Conservation (phyloP, 257 asterid genomes). For the Primulina eburnea region DNA sequence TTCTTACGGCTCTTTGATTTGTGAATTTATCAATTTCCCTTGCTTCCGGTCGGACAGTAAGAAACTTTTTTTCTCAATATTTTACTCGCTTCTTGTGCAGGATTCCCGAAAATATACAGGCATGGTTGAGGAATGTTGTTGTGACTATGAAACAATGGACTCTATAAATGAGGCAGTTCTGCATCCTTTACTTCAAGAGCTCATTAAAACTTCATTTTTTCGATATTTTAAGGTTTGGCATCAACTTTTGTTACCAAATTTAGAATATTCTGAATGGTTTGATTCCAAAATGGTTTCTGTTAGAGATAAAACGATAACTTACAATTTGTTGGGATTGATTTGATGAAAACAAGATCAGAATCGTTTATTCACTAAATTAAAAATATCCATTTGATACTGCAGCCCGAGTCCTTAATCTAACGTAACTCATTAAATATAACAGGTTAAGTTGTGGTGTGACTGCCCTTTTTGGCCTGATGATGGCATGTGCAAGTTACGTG, state of each 20-base stretch:
- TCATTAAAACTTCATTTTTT: slow-evolving; percentile 82
- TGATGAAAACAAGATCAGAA: slow-evolving; percentile 2
- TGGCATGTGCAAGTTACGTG: slow-evolving; percentile 95
- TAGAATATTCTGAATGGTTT: slow-evolving; percentile 12
- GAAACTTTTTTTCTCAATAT: slow-evolving; percentile 16
- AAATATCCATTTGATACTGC: slow-evolving; percentile 18
- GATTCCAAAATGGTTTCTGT: slow-evolving; percentile 2
- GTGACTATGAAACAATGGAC: slow-evolving; percentile 96
- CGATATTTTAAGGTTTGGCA: slow-evolving; percentile 80
- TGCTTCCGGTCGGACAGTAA: background rate
- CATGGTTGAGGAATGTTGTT: slow-evolving; percentile 90
- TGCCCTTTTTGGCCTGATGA: slow-evolving; percentile 99
- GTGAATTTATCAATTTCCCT: background rate
- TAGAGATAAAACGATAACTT: background rate
- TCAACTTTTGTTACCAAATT: slow-evolving; percentile 12
- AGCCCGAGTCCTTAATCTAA: slow-evolving; percentile 22
- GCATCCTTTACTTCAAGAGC: slow-evolving; percentile 85
- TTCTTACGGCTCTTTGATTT: too few species aligned
- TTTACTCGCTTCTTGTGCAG: slow-evolving; percentile 50
- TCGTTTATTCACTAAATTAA: background rate
- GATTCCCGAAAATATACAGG: slow-evolving; percentile 85
- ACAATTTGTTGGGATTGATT: slow-evolving; percentile 9
- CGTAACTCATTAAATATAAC: slow-evolving; percentile 28
- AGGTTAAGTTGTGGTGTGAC: slow-evolving; percentile 97
- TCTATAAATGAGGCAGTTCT: slow-evolving; percentile 67